A percentile compares a stretch with the other conserved stretches of the same genome.
These are phyloP conservation scores for Penicillium turbatum DNA, from an alignment of 495 filamentous ascomycete species.

Conservation along the genomic window DNA sequence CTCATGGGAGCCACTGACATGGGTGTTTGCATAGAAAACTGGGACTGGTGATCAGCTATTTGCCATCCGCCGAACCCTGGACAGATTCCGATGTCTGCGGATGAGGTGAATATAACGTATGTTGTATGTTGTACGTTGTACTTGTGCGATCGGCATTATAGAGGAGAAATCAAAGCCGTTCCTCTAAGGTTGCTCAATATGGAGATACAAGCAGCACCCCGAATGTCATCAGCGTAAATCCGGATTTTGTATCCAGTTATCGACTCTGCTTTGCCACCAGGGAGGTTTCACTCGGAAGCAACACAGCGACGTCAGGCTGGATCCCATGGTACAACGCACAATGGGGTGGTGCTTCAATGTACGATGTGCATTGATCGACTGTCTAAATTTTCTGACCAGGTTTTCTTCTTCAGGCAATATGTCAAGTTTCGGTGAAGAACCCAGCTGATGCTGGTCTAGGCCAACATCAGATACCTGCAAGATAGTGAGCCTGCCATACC, in stretches of 20 bases:
- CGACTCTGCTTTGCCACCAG: neutral
- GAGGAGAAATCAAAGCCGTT: neutral
- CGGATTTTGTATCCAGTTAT: neutral
- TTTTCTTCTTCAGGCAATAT: neutral
- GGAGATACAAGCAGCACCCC: too few relatives aligned
- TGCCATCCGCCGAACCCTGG: conserved; percentile 11
- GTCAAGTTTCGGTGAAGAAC: neutral
- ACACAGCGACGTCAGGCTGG: neutral
- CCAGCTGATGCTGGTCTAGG: too few relatives aligned
- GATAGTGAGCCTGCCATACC: too few relatives aligned
- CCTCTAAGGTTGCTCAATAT: neutral
- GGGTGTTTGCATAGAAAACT: neutral
- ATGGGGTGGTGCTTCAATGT: too few relatives aligned
- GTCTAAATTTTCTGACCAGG: neutral
- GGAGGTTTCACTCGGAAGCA: neutral
- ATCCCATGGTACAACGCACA: neutral
- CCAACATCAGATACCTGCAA: neutral
- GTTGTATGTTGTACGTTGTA: too few relatives aligned
- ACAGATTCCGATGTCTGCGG: conserved; percentile 9
- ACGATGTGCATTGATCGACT: neutral
- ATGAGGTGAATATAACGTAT: conserved; percentile 19
- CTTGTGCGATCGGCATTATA: neutral
- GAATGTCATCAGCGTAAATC: neutral
- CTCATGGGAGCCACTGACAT: conserved; percentile 1
- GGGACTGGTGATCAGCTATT: conserved; percentile 4